Base-by-base conservation (phyloP, 2,329 filamentous ascomycete species). In the Penicillium sp. region DNA sequence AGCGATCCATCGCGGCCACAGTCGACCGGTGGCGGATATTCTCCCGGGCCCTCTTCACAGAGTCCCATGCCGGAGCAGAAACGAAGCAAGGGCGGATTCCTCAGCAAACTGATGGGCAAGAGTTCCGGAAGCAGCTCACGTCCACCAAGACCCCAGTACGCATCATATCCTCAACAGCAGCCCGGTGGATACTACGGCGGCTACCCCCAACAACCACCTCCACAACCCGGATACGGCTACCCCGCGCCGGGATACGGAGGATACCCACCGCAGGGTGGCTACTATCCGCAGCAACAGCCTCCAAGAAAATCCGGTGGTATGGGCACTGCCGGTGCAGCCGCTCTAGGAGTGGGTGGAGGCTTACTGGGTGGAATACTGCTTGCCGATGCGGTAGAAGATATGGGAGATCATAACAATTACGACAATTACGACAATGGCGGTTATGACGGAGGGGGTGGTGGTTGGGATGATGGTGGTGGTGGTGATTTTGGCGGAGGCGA, bases 331-430 rank as follows among this genome's bases (percentile, higher is more conserved):
- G 90, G 89, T 43, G 90, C 86, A 46, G 84, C 86, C 8, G 89
- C 89, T 20, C 75, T 95, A 39, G 91, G 91, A 74, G 71, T 89
- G 4, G 91, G 90, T 60, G 91, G 87, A 57, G 91, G 91, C 70
- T 66, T 96, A 67, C 63, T 96, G 1, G 92, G 90, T 61, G 91
- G 91, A 49, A 81, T 84, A 55, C 56, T 95, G 63, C 71, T 95
- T 28, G 86, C 80, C 2, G 78, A 87, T 64, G 85, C 86, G 1
- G 78, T 92, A 45, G 74, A 88, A 50, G 82, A 88, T 58, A 73
- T 86, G 53, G 76, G 83, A 5, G 80, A 81, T 27, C 86, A 84
- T 60, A 61, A 80, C 45, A 48, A 62, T 20, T 76, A 78, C 58
- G 56, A 64, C 54, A 56, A 59, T 16, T 63, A 64, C 53, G 55